Conservation (phyloP, 2,329 filamentous ascomycete species). For the Arthrobotrys pseudoclavata region DNA sequence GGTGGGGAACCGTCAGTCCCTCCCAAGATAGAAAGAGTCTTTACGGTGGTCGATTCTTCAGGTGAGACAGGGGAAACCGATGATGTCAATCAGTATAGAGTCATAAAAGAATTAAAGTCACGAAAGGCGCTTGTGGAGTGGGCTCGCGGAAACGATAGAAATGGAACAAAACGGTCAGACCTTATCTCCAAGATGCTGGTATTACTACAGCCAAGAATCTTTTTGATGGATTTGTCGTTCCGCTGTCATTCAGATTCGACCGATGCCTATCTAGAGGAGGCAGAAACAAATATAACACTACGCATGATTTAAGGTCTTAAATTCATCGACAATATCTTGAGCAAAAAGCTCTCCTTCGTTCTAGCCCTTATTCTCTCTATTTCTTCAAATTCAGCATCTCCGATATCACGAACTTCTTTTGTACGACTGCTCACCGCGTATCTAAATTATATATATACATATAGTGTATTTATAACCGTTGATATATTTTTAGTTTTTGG, state of each 20-base stretch:
- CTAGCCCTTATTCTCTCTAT: too few relatives aligned
- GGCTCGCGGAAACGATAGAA: neutral
- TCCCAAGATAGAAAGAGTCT: too few relatives aligned
- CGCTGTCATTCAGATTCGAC: constrained; percentile 39
- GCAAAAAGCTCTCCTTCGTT: too few relatives aligned
- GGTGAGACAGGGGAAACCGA: too few relatives aligned
- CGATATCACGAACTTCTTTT: too few relatives aligned
- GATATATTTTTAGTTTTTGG: too few relatives aligned
- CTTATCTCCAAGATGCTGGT: constrained; percentile 24
- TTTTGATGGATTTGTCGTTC: constrained; percentile 43
- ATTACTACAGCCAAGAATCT: constrained; percentile 35
- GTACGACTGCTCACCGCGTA: too few relatives aligned
- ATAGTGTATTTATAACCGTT: too few relatives aligned
- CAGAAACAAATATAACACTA: neutral
- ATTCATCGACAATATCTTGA: neutral
- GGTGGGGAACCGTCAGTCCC: too few relatives aligned
- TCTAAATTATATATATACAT: too few relatives aligned
- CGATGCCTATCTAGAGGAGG: constrained; percentile 1
- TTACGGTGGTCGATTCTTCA: too few relatives aligned
- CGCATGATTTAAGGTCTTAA: neutral
- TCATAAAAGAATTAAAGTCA: neutral
- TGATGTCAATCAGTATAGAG: neutral
- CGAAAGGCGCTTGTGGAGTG: constrained; percentile 1
- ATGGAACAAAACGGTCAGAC: neutral
- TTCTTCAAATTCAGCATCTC: too few relatives aligned